These are phyloP conservation scores for Gorgonomyces haynaldii DNA, from an alignment of 192 early-diverging fungal species.

Conservation along the genomic window DNA sequence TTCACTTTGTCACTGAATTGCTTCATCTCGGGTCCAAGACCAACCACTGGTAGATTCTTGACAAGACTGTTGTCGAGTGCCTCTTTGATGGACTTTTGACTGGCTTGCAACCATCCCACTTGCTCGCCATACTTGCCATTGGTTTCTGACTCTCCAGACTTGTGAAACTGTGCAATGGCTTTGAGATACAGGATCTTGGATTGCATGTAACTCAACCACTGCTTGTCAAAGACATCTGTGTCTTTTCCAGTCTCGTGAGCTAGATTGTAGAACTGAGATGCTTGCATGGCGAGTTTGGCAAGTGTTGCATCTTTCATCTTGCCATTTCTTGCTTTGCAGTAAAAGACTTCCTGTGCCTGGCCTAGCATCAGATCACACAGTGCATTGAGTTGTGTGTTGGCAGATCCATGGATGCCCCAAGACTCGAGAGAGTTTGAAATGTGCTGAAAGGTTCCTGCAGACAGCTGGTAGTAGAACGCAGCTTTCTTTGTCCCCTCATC, in stretches of 20 bases:
- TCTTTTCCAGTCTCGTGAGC: conserved; percentile 57
- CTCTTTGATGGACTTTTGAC: conserved; percentile 14
- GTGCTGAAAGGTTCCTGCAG: conserved; percentile 60
- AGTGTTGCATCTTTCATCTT: conserved; percentile 69
- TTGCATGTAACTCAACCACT: conserved; percentile 63
- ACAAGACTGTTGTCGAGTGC: conserved; percentile 12
- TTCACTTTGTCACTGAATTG: not conserved
- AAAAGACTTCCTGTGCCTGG: conserved; percentile 90
- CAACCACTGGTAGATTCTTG: conserved; percentile 10
- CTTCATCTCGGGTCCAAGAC: conserved; percentile 20
- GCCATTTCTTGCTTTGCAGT: conserved; percentile 68
- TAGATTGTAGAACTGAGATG: conserved; percentile 58
- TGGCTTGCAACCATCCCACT: conserved; percentile 58
- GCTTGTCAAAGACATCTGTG: conserved; percentile 37
- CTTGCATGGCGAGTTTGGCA: conserved; percentile 63
- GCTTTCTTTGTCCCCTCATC: conserved; percentile 64
- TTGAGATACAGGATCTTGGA: conserved; percentile 62
- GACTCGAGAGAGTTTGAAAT: conserved; percentile 9
- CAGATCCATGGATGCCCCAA: conserved; percentile 50
- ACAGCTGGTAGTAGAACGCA: conserved; percentile 63
- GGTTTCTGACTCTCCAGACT: conserved; percentile 42
- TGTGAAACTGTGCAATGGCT: conserved; percentile 64
- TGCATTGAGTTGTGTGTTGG: conserved; percentile 59
- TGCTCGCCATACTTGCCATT: conserved; percentile 69
- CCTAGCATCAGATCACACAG: conserved; percentile 75